Percentiles rank a stretch among this genome's conserved stretches.
Conservation (phyloP, 176 grass and related monocot species). For the Juncus effusus region DNA sequence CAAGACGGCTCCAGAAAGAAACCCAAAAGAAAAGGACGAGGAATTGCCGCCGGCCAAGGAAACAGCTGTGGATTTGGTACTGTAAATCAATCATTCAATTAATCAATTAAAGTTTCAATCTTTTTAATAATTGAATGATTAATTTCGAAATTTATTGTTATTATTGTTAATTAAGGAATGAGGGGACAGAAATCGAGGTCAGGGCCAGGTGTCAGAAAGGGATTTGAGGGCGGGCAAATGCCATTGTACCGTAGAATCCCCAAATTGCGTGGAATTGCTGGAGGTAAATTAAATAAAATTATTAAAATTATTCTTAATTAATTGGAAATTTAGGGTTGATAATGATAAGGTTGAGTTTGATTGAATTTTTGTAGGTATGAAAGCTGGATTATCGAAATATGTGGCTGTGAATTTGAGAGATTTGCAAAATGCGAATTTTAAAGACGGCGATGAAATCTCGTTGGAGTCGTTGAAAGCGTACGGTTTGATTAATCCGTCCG, state of each 20-base stretch:
- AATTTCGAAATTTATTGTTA: neutral
- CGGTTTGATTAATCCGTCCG: slow-evolving; percentile 88
- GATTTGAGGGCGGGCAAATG: slow-evolving; percentile 99
- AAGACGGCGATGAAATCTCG: slow-evolving; percentile 86
- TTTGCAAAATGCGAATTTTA: slow-evolving; percentile 60
- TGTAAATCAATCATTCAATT: neutral
- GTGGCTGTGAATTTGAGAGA: slow-evolving; percentile 88
- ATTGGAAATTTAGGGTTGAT: no score
- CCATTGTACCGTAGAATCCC: slow-evolving; percentile 88
- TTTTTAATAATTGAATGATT: neutral
- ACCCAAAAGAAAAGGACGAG: slow-evolving; percentile 75
- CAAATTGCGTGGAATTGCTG: slow-evolving; percentile 86
- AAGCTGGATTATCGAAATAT: slow-evolving; percentile 78
- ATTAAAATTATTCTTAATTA: no score
- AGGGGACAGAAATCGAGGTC: slow-evolving; percentile 89
- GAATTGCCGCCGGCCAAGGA: slow-evolving; percentile 89
- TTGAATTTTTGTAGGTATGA: slow-evolving; percentile 65
- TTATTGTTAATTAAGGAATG: slow-evolving; percentile 37
- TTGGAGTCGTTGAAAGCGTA: slow-evolving; percentile 67
- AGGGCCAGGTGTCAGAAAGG: slow-evolving; percentile 70
- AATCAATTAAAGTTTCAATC: slow-evolving; percentile 1
- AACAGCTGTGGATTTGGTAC: slow-evolving; percentile 82
- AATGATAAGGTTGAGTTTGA: slow-evolving; percentile 20
- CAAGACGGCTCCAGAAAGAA: slow-evolving; percentile 63
- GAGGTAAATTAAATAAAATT: slow-evolving; percentile 35